phyloP scores from a whole-genome alignment of 176 grass and related monocot genomes.

The Musa troglodytarum region DNA sequence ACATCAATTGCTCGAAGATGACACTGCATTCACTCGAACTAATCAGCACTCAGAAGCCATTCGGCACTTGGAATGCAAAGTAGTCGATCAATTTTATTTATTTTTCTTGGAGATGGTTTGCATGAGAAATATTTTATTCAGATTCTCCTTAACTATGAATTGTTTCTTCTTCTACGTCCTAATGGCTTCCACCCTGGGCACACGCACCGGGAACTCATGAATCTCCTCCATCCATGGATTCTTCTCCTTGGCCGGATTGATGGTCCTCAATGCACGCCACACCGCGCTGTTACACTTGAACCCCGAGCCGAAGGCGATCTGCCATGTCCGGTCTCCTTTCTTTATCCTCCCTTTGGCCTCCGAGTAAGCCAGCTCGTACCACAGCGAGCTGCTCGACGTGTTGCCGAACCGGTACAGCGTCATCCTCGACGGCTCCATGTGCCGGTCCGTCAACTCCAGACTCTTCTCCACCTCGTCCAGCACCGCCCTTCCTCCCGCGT shows the following conservation, averaged over 20 bases:
- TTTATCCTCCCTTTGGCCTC: conserved; percentile 14
- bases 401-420: conserved; percentile 12
- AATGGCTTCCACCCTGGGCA: conserved; percentile 1
- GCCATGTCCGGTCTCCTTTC: conserved; percentile 10
- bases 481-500: neutral
- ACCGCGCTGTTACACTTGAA: conserved; percentile 16
- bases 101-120: too few relatives aligned
- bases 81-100: too few relatives aligned
- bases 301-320: conserved; percentile 13
- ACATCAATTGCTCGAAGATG: too few relatives aligned
- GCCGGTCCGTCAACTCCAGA: neutral
- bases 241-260: neutral
- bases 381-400: conserved; percentile 13
- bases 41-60: too few relatives aligned
- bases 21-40: too few relatives aligned
- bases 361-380: conserved; percentile 14
- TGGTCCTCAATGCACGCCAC: neutral
- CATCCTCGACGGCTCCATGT: conserved; percentile 21
- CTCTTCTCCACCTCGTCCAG: conserved; percentile 18
- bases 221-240: conserved; percentile 5
- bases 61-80: too few relatives aligned
- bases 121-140: too few relatives aligned
- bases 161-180: neutral
- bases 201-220: conserved; percentile 2
- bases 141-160: too few relatives aligned